Evolutionary conservation across 2,329 filamentous ascomycete genomes (phyloP).

Genomic region (Beauveria pseudobassiana): DNA sequence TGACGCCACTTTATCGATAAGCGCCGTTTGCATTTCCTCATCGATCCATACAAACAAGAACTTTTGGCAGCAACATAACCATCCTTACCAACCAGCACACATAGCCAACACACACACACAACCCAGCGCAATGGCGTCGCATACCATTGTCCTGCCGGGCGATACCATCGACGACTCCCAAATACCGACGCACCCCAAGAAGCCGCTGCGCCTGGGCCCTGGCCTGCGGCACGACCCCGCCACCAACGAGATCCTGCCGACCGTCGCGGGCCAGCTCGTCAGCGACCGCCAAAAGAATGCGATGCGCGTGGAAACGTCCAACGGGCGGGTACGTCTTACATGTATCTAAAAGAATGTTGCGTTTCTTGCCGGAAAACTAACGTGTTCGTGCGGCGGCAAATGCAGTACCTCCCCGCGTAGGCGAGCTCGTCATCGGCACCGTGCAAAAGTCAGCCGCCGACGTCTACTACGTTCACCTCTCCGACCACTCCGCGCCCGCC

Average conservation of each 20-base stretch:
- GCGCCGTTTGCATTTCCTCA: neutral
- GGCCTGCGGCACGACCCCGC: slow-evolving; percentile 77
- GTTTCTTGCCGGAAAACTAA: neutral
- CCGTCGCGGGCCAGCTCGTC: slow-evolving; percentile 59
- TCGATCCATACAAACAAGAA: neutral
- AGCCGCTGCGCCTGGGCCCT: slow-evolving; percentile 72
- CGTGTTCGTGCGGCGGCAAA: neutral
- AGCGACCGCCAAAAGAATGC: slow-evolving; percentile 67
- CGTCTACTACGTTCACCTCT: slow-evolving; percentile 71
- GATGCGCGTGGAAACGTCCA: slow-evolving; percentile 66
- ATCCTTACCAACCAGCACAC: neutral
- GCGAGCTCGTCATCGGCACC: slow-evolving; percentile 84
- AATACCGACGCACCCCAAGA: slow-evolving; percentile 61
- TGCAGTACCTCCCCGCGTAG: slow-evolving; percentile 65
- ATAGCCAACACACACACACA: neutral
- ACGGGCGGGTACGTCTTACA: slow-evolving; percentile 52
- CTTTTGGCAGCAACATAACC: neutral
- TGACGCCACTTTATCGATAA: slow-evolving; percentile 1
- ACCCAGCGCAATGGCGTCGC: slow-evolving; percentile 43
- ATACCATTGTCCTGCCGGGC: slow-evolving; percentile 73
- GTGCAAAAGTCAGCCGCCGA: slow-evolving; percentile 70
- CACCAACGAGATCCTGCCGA: slow-evolving; percentile 62
- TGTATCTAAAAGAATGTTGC: no score
- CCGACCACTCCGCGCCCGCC: slow-evolving; percentile 55
- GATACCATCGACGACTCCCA: slow-evolving; percentile 60